phyloP scores from a whole-genome alignment of 2,329 filamentous ascomycete genomes.

The Xylaria polymorpha region DNA sequence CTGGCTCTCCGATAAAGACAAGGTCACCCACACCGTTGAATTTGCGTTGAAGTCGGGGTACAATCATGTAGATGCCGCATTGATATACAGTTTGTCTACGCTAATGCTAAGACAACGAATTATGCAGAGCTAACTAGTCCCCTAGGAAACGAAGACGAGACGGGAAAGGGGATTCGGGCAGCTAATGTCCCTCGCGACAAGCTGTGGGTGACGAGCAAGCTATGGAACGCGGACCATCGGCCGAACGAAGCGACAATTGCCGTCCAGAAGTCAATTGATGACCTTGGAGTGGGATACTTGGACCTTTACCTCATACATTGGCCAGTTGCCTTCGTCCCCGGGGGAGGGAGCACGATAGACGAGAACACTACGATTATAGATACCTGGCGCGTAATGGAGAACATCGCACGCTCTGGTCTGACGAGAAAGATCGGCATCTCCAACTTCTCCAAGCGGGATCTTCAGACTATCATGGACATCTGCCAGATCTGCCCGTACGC shows the following conservation, averaged over 20 bases:
- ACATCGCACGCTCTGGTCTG: slow-evolving; percentile 63
- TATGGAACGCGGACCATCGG: slow-evolving; percentile 50
- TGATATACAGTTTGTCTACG: slow-evolving; percentile 45
- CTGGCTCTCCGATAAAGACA: slow-evolving; percentile 47
- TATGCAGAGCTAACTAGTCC: slow-evolving; percentile 12
- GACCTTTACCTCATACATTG: slow-evolving; percentile 65
- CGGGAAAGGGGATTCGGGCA: slow-evolving; percentile 60
- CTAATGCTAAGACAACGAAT: neutral
- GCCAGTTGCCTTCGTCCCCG: slow-evolving; percentile 53
- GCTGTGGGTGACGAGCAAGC: slow-evolving; percentile 61
- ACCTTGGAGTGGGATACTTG: slow-evolving; percentile 61
- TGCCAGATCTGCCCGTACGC: slow-evolving; percentile 63
- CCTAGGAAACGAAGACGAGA: slow-evolving; percentile 60
- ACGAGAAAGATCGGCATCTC: slow-evolving; percentile 70
- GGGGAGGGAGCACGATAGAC: slow-evolving; percentile 46
- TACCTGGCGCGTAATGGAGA: slow-evolving; percentile 70
- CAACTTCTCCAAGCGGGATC: slow-evolving; percentile 64
- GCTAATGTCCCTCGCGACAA: slow-evolving; percentile 63
- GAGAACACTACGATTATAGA: slow-evolving; percentile 49
- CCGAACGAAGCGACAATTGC: slow-evolving; percentile 56
- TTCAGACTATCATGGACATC: slow-evolving; percentile 55
- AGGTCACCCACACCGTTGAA: slow-evolving; percentile 48
- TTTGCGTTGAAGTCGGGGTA: slow-evolving; percentile 48
- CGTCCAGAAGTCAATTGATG: slow-evolving; percentile 59
- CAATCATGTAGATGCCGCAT: slow-evolving; percentile 48